Base-by-base conservation (phyloP, 2,329 filamentous ascomycete genomes). In the Trichoderma semiorbis region DNA sequence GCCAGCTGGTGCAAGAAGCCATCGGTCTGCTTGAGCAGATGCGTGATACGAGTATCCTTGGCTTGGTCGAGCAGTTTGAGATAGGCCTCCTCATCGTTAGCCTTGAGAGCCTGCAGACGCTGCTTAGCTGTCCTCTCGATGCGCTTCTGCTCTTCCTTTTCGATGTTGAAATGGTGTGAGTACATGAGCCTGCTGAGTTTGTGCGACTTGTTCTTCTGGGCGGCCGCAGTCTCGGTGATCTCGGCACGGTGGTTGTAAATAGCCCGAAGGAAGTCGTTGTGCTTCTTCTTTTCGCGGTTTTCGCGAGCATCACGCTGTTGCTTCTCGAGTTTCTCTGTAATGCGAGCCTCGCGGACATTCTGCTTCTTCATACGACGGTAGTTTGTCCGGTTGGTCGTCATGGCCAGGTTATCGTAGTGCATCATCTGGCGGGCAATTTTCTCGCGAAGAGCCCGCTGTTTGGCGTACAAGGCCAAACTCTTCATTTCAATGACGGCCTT, bases 51-150 rank as follows among this genome's bases (percentile, higher is more conserved):
- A 50, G 95, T 98, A 85, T 99, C 96, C 86, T 99, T 99, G 78
- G 96, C 96, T 83, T 99, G 95, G 79, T 97, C 96, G 78, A 99
- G 91, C 79, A 99, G 88, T 83, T 98, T 98, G 83, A 99, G 89
- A 81, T 99, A 99, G 0, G 96, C 97, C 84, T 98, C 96, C 85
- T 99, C 96, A 81, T 99, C 96, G 90, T 99, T 97, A 78, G 96
- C 95, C 85, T 98, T 98, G 81, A 99, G 88, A 73, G 96, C 96
- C 83, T 98, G 95, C 75, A 99, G 91, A 98, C 96, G 96, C 83
- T 99, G 96, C 87, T 99, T 99, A 75, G 96, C 96, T 11, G 95
- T 99, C 75, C 96, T 90, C 85, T 99, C 96, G 75, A 99, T 93
- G 74, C 96, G 93, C 85, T 97, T 98, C 87, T 98, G 95, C 84